Conservation (phyloP, 805 yeast species). For the Cyberlindnera sargentensis region DNA sequence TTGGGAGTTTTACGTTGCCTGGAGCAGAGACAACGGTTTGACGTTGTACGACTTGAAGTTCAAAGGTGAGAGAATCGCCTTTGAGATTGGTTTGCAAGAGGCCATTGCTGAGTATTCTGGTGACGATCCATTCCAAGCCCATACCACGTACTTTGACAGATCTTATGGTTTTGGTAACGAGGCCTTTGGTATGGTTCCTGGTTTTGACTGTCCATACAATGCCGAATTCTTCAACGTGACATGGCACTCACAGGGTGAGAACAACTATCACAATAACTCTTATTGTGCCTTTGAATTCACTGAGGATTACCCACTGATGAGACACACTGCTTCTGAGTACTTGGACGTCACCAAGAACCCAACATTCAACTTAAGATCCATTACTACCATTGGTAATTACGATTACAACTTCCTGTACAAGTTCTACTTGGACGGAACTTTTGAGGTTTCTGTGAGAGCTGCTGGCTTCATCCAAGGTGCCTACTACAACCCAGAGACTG, state of each 20-base stretch:
- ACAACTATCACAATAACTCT: conserved; percentile 21
- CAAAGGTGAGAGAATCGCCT: conserved; percentile 25
- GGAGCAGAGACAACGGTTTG: conserved; percentile 23
- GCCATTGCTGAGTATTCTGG: conserved; percentile 26
- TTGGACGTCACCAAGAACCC: conserved; percentile 20
- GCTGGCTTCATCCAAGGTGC: conserved; percentile 27
- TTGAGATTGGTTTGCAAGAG: conserved; percentile 24
- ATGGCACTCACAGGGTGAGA: conserved; percentile 21
- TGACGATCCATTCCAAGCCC: conserved; percentile 26
- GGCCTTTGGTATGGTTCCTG: conserved; percentile 25
- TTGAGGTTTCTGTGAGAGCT: conserved; percentile 24
- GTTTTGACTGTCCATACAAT: conserved; percentile 25
- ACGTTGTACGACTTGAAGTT: conserved; percentile 22
- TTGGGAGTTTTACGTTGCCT: conserved; percentile 23
- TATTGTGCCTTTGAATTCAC: conserved; percentile 21
- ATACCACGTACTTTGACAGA: conserved; percentile 21
- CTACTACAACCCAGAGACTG: conserved; percentile 18
- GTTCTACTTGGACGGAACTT: conserved; percentile 22
- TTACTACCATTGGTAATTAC: conserved; percentile 22
- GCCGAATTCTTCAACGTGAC: conserved; percentile 24
- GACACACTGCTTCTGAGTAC: conserved; percentile 17
- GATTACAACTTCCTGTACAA: conserved; percentile 22
- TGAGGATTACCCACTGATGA: conserved; percentile 20
- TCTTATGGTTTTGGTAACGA: conserved; percentile 25
- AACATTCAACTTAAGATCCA: conserved; percentile 19